These are phyloP conservation scores for Cystobasidium ongulense DNA, from an alignment of 768 basidiomycete species.

Conservation along the genomic window DNA sequence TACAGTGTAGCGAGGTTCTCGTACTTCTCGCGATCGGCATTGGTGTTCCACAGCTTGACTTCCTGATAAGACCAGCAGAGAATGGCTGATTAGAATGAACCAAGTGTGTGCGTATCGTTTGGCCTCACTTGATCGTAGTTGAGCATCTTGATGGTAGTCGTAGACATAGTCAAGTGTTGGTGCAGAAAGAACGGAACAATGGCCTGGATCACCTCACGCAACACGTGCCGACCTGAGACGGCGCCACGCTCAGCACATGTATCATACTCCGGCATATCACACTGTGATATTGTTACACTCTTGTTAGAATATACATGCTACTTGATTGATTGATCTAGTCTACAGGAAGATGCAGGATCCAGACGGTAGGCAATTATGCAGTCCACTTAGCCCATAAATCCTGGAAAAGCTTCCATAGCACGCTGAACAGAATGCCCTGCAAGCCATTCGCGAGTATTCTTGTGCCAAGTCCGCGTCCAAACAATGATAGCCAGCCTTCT, in stretches of 20 bases:
- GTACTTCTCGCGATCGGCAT: conserved; percentile 79
- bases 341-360: background rate
- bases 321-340: too few relatives aligned
- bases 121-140: background rate
- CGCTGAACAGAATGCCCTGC: conserved; percentile 81
- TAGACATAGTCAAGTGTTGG: background rate
- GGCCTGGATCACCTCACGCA: too few relatives aligned
- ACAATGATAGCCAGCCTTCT: conserved; percentile 70
- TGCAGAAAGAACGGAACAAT: background rate
- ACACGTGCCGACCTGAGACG: too few relatives aligned
- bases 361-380: background rate
- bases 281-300: too few relatives aligned
- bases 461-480: conserved; percentile 83
- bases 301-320: too few relatives aligned
- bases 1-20: conserved; percentile 82
- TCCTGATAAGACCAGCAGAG: conserved; percentile 51
- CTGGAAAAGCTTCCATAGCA: conserved; percentile 83
- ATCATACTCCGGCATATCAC: too few relatives aligned
- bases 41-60: conserved; percentile 74
- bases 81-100: background rate
- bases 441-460: conserved; percentile 80
- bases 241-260: too few relatives aligned
- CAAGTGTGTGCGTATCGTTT: background rate
- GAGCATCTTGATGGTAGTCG: background rate
- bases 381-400: conserved; percentile 55